Evolutionary conservation across 148 eudicot species (phyloP), one percentile per base, ranked within the genome.

Genomic region (Nepenthes gracilis): DNA sequence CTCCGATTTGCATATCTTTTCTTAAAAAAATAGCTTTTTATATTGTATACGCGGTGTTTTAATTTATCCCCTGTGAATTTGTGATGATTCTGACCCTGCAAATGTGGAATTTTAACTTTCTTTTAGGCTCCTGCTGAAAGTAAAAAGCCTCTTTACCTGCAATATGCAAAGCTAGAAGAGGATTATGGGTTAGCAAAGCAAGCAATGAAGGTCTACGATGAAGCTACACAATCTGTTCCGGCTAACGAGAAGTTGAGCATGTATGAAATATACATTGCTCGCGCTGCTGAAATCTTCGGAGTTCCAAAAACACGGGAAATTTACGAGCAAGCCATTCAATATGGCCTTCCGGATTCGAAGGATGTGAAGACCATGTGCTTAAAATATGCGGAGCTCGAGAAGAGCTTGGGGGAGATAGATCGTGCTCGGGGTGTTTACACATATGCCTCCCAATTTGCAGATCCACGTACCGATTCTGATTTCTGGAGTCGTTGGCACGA

Each of bases 121-220:
- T 68, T 38, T 61, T 66, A 92, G 98, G 83, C 99, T 67, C 99
- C 99, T 58, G 89, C 95, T 36, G 95, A 93, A 43, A 65, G 80
- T 68, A 90, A 86, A 57, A 89, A 89, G 70, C 85, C 89, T 37
- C 59, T 93, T 58, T 93, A 77, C 72, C 74, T 93, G 35, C 97
- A 93, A 70, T 93, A 89, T 67, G 95, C 99, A 10, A 89, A 86
- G 65, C 74, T 93, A 51, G 99, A 93, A 71, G 99, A 93, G 80
- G 89, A 89, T 60, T 80, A 70, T 67, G 97, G 99, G 47, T 74
- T 93, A 67, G 96, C 99, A 23, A 89, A 89, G 75, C 72, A 87
- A 58, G 97, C 92, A 43, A 93, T 93, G 99, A 75, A 75, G 72
- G 95, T 93, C 50, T 93, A 88, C 73, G 89, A 93, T 71, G 85